These are phyloP conservation scores for Penicillium samsonianum DNA, from an alignment of 495 filamentous ascomycete genomes.

Conservation along the genomic window DNA sequence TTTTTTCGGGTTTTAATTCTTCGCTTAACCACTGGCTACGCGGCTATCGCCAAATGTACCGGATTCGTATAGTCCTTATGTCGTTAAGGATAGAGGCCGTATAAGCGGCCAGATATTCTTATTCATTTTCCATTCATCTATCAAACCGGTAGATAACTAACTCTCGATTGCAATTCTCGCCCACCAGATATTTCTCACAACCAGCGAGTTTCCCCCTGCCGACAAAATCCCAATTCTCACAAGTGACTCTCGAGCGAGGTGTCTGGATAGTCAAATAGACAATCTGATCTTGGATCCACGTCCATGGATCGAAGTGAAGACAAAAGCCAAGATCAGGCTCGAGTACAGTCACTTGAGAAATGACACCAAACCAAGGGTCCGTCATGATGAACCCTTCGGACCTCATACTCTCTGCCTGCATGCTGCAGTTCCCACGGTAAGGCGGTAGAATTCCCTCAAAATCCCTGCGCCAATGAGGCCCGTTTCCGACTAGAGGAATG, in stretches of 20 bases:
- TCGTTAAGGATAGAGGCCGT: too few relatives aligned
- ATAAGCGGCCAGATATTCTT: not conserved
- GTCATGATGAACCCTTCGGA: conserved; percentile 19
- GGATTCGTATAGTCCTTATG: too few relatives aligned
- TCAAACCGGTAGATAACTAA: conserved; percentile 59
- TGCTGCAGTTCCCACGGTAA: conserved; percentile 39
- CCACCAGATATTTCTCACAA: conserved; percentile 63
- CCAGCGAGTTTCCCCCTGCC: conserved; percentile 59
- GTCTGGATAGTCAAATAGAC: conserved; percentile 39
- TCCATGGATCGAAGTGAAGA: conserved; percentile 44
- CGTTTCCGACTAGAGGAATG: conserved; percentile 54
- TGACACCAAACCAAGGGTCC: conserved; percentile 43
- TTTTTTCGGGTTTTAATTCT: too few relatives aligned
- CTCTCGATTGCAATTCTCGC: conserved; percentile 54
- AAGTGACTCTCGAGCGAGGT: conserved; percentile 37
- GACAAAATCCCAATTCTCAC: conserved; percentile 53
- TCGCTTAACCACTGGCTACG: too few relatives aligned
- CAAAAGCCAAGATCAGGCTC: conserved; percentile 57
- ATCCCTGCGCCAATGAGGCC: conserved; percentile 54
- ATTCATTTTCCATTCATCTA: conserved; percentile 19
- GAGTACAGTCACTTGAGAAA: conserved; percentile 55
- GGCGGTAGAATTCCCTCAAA: conserved; percentile 44
- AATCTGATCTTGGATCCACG: conserved; percentile 19
- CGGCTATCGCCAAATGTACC: too few relatives aligned
- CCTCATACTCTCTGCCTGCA: conserved; percentile 31